Evolutionary conservation across 768 basidiomycete species (phyloP), one percentile per base, ranked within the genome.

Genomic region (Symmetrospora coprosmae): DNA sequence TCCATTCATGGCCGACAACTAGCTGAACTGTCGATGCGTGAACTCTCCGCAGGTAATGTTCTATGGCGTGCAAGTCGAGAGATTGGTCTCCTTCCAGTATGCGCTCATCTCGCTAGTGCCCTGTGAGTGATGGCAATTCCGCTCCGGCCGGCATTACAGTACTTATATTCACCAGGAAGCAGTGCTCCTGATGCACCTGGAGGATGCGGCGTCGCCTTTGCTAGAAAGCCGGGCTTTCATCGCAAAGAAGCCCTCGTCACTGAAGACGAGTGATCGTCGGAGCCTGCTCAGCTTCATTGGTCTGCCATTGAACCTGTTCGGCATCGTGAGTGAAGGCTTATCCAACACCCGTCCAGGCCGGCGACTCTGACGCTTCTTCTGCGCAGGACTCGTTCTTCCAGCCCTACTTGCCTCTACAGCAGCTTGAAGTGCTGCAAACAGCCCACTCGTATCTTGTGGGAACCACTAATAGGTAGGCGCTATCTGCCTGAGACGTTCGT

Each of bases 1-100:
- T 45, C 3, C 5, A 8, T 27, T 34, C 23, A 25, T 9, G 19
- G 19, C 33, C 9, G 43, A 17, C 7, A 21, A 19, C 27, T n/a
- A 16, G 21, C 41, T 31, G 11, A 7, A 5, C 7, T 6, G 21
- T 47, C 31, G n/a, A 21, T 38, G 25, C 34, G 27, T n/a, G n/a
- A n/a, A n/a, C n/a, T n/a, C n/a, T n/a, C n/a, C 4, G 49, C 69
- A 92, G 89, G 85, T 97, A 61, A 85, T 97, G 83, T 91, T 99
- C 72, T 94, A 80, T 68, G 38, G 50, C 5, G 87, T 92, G 69
- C 92, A 92, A 0, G 92, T 97, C 1, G 94, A 99, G 73, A 82
- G 83, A 45, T 74, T 99, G 19, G 96, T 92, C 74, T 96, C 90
- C 25, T 96, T 88, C 70, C 94, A 99, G 71, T 99, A 99, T 72